Percentiles rank a stretch among this genome's conserved stretches.
Evolutionary conservation across 1,284 basidiomycete genomes (phyloP).

Genomic region (Boletus calvinii): DNA sequence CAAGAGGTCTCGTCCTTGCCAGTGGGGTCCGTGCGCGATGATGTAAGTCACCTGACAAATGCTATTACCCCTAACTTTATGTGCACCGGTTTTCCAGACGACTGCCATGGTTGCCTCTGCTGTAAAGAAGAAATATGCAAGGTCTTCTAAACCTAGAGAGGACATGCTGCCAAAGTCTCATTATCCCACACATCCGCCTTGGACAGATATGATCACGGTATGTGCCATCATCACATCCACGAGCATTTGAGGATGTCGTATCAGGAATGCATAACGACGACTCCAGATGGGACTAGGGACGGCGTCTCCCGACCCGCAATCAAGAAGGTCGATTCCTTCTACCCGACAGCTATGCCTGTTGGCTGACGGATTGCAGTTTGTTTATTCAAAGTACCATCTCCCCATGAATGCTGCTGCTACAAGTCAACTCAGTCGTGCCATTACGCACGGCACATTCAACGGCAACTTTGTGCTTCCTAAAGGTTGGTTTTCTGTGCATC

Average conservation of each 20-base stretch:
- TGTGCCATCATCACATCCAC: constrained; percentile 1
- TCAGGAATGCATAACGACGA: constrained; percentile 67
- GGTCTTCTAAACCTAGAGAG: constrained; percentile 16
- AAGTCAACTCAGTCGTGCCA: constrained; percentile 71
- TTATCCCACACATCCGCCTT: constrained; percentile 45
- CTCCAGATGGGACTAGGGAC: constrained; percentile 62
- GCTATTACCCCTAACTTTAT: constrained; percentile 8
- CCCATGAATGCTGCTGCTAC: constrained; percentile 56
- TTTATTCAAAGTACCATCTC: constrained; percentile 70
- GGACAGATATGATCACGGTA: constrained; percentile 64
- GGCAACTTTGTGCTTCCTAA: constrained; percentile 73
- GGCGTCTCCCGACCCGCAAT: constrained; percentile 78
- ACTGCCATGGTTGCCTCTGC: constrained; percentile 32
- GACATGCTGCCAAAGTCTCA: background rate
- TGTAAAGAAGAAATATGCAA: constrained; percentile 29
- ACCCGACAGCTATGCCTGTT: too few species aligned
- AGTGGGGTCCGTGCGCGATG: constrained; percentile 6
- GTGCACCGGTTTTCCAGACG: background rate
- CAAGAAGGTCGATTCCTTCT: constrained; percentile 59
- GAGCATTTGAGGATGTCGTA: background rate
- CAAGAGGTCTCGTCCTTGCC: too few species aligned
- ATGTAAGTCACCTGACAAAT: constrained; percentile 15
- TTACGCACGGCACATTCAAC: constrained; percentile 61
- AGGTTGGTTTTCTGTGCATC: constrained; percentile 38
- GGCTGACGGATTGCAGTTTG: constrained; percentile 46